A percentile compares a stretch with the other conserved stretches of the same genome.
These are phyloP conservation scores for Colletotrichum tropicicola DNA, from an alignment of 2,329 filamentous ascomycete species.

Conservation along the genomic window DNA sequence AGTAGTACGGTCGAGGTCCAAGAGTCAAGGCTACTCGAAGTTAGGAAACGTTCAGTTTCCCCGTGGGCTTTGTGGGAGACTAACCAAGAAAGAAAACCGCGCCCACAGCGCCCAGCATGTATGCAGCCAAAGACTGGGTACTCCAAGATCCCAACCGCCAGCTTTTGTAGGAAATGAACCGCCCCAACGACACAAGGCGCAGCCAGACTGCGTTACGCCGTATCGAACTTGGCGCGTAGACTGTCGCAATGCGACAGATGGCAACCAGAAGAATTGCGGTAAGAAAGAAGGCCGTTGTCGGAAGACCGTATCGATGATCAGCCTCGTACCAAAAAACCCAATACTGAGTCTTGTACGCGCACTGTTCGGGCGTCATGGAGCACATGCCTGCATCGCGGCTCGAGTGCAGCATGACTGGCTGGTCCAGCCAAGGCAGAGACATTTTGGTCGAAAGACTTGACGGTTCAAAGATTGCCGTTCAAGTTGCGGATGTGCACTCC, in stretches of 20 bases:
- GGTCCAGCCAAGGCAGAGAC: slow-evolving; percentile 44
- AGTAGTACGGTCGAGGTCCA: slow-evolving; percentile 63
- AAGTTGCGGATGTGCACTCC: too few relatives aligned
- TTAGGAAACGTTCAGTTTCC: not conserved
- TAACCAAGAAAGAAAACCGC: slow-evolving; percentile 53
- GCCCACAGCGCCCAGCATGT: slow-evolving; percentile 49
- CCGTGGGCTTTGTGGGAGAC: too few relatives aligned
- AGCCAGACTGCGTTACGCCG: slow-evolving; percentile 2
- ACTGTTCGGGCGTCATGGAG: slow-evolving; percentile 49
- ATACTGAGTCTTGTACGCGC: slow-evolving; percentile 52
- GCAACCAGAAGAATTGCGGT: slow-evolving; percentile 57
- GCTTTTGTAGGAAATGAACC: slow-evolving; percentile 34
- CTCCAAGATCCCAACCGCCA: slow-evolving; percentile 43
- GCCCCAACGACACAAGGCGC: not conserved
- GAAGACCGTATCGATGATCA: slow-evolving; percentile 61
- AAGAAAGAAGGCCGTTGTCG: slow-evolving; percentile 62
- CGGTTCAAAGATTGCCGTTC: too few relatives aligned
- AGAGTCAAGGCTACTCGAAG: slow-evolving; percentile 49
- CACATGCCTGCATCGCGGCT: slow-evolving; percentile 43
- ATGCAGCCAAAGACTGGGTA: slow-evolving; percentile 54
- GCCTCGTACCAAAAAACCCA: slow-evolving; percentile 53
- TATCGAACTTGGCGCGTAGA: slow-evolving; percentile 47
- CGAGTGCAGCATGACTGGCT: slow-evolving; percentile 50
- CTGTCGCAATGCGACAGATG: slow-evolving; percentile 45
- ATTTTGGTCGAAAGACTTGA: not conserved